phyloP scores from a whole-genome alignment of 164 flowering plant genomes.

The Berberis thunbergii region DNA sequence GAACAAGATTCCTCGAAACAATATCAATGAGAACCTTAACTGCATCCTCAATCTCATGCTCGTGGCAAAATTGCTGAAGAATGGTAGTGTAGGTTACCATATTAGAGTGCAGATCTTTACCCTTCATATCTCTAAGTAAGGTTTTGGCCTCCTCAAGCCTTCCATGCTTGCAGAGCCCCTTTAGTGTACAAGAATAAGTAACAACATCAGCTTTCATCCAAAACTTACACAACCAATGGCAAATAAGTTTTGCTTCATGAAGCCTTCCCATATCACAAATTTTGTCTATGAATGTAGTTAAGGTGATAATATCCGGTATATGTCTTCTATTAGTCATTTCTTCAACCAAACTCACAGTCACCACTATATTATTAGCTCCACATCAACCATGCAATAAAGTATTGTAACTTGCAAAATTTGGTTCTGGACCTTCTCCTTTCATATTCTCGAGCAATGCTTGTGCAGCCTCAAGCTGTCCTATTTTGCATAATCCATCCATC shows the following conservation, averaged over 20 bases:
- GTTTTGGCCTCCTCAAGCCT: conserved; percentile 9
- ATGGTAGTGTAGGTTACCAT: conserved; percentile 9
- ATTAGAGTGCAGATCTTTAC: conserved; percentile 13
- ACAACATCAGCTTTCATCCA: conserved; percentile 18
- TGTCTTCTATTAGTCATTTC: conserved; percentile 5
- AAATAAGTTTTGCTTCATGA: conserved; percentile 13
- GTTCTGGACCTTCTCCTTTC: conserved; percentile 9
- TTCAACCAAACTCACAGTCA: conserved; percentile 10
- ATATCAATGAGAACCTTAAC: conserved; percentile 12
- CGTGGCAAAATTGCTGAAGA: conserved; percentile 7
- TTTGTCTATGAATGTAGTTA: conserved; percentile 10
- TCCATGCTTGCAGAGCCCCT: conserved; percentile 13
- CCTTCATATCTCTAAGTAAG: conserved; percentile 11
- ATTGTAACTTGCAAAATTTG: conserved; percentile 16
- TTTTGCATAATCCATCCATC: conserved; percentile 18
- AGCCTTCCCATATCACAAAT: conserved; percentile 13
- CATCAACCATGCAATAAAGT: conserved; percentile 11
- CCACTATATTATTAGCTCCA: conserved; percentile 6
- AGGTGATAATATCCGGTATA: conserved; percentile 11
- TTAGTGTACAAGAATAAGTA: conserved; percentile 13
- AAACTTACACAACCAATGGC: conserved; percentile 8
- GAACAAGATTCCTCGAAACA: conserved; percentile 2
- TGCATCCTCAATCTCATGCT: conserved; percentile 13
- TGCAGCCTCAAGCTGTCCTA: conserved; percentile 11
- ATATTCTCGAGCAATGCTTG: conserved; percentile 10